A percentile compares a stretch with the other conserved stretches of the same genome.
These are phyloP conservation scores for Nannizziopsis arthrosporioides DNA, from an alignment of 2,329 filamentous ascomycete genomes.

Conservation along the genomic window DNA sequence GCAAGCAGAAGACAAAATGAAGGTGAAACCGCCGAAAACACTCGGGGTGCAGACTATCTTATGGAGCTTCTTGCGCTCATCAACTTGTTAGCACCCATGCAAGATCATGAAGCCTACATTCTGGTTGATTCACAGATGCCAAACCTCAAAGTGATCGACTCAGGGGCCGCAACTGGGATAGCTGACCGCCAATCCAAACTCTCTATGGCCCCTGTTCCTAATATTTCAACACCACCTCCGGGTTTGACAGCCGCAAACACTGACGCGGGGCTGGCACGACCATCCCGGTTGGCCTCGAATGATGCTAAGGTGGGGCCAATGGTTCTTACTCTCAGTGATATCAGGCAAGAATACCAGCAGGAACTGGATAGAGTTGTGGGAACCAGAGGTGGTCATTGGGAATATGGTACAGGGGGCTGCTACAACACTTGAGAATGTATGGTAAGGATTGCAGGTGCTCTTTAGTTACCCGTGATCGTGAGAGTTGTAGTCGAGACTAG, in stretches of 20 bases:
- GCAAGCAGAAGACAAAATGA: background rate
- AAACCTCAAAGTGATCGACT: background rate
- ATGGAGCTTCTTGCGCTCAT: conserved; percentile 82
- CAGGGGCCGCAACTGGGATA: background rate
- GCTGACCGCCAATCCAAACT: background rate
- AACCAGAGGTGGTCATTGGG: conserved; percentile 82
- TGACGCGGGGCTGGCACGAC: conserved; percentile 12
- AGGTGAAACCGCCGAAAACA: conserved; percentile 19
- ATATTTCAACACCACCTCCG: no score
- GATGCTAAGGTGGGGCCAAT: conserved; percentile 47
- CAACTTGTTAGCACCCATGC: conserved; percentile 80
- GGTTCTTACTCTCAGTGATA: conserved; percentile 73
- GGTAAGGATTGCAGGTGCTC: no score
- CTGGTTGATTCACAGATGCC: conserved; percentile 37
- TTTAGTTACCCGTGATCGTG: no score
- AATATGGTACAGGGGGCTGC: conserved; percentile 42
- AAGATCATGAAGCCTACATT: conserved; percentile 66
- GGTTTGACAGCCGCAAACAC: background rate
- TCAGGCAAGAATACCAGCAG: conserved; percentile 77
- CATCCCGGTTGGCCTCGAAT: background rate
- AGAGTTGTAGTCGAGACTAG: no score
- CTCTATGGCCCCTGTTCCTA: background rate
- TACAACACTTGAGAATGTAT: no score
- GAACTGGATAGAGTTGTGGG: conserved; percentile 81
- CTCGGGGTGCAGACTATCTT: conserved; percentile 43